Base-by-base conservation (phyloP, 208 protist genomes). In the Vickermania ingenoplastis region DNA sequence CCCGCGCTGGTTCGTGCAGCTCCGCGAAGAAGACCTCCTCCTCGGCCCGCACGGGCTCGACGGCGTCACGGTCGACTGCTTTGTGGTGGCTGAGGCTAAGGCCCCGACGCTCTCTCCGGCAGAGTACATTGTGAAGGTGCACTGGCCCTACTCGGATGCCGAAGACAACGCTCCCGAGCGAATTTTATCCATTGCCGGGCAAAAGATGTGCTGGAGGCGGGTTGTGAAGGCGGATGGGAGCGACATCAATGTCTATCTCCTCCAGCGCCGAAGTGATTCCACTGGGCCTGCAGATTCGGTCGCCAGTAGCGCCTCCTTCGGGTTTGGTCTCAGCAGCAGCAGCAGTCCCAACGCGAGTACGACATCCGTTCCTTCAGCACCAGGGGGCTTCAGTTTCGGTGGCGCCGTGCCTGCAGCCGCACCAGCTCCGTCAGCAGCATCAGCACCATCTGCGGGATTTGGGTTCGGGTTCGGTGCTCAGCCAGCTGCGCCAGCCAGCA, bases 91-190 rank as follows among this genome's bases (percentile, higher is more conserved):
- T 0, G 87, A 94, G 67, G 71, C 87, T 0, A 71, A 55, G 24
- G 69, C 63, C 54, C 79, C 83, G 25, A 91, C 83, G 26, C 31
- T 94, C 53, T 52, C 83, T 17, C 87, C 87, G 2, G 76, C 76
- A 1, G 67, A 94, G 66, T 94, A 91, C 67, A 76, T 91, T 41
- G 83, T 94, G n/a, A 89, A 89, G 71, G 66, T 69, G 55, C 83
- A 91, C 66, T 90, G 81, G 77, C 87, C 87, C 2, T 90, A 83
- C 77, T 91, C 83, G 49, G 83, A 94, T 36, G 62, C 72, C 22
- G 83, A 94, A 70, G 87, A 94, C 71, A 91, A 91, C 66, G 81
- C 83, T 7, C 87, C 87, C 25, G 87, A 94, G 69, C 83, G 83
- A 36, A 89, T 94, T 67, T 59, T 90, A 29, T 74, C 78, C 27